Percentiles rank a stretch among this genome's conserved stretches.
These are phyloP conservation scores for Tylopilus orsonianus DNA, from an alignment of 1,284 basidiomycete genomes.

Conservation along the genomic window DNA sequence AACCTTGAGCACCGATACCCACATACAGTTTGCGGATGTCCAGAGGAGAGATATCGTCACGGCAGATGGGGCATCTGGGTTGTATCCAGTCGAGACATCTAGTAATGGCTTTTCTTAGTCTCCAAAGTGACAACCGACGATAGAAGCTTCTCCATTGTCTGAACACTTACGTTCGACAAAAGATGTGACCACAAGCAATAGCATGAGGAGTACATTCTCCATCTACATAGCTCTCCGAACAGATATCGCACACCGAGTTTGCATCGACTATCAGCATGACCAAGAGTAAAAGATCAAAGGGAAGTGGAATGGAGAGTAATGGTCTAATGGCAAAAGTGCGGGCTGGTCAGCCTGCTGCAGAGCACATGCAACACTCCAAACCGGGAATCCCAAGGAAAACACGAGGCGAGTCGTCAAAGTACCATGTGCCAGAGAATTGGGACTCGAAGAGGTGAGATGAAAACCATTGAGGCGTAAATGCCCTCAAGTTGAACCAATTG, in stretches of 20 bases:
- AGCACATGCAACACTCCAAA: no score
- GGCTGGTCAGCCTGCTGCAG: neutral
- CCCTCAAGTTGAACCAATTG: no score
- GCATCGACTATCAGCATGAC: conserved; percentile 13
- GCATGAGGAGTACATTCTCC: conserved; percentile 5
- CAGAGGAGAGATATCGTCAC: neutral
- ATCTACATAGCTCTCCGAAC: conserved; percentile 10
- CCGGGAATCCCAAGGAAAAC: no score
- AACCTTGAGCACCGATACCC: neutral
- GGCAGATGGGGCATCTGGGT: conserved; percentile 18
- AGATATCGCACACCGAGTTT: conserved; percentile 19
- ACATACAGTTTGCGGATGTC: conserved; percentile 11
- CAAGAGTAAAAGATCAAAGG: no score
- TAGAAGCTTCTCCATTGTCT: no score
- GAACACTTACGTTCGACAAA: conserved; percentile 19
- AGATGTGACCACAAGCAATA: conserved; percentile 18
- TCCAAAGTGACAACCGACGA: no score
- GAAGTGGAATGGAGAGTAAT: neutral
- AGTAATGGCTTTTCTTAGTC: neutral
- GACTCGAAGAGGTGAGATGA: no score
- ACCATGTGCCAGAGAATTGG: no score
- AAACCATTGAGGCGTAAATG: no score
- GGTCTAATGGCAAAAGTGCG: neutral
- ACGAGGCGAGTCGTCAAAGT: no score
- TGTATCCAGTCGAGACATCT: conserved; percentile 14